Conservation (phyloP, 2,329 filamentous ascomycete genomes). For the Aschersonia sp. region DNA sequence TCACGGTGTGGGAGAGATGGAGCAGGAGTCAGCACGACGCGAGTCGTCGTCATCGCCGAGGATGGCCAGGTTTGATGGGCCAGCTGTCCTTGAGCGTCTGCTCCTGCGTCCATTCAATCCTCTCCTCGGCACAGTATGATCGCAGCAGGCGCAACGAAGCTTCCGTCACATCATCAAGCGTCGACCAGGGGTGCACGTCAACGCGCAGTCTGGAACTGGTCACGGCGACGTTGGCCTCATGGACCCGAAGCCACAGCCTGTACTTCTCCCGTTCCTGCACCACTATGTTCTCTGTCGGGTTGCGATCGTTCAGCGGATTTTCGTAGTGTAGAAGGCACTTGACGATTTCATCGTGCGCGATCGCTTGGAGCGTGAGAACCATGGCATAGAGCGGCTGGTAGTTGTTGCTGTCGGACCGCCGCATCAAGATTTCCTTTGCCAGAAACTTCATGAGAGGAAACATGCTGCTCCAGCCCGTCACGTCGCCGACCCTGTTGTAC, state of each 20-base stretch:
- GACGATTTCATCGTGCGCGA: conserved; percentile 30
- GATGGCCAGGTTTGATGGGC: conserved; percentile 4
- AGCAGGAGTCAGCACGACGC: no score
- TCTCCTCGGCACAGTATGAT: conserved; percentile 28
- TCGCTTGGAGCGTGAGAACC: conserved; percentile 26
- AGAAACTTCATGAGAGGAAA: conserved; percentile 28
- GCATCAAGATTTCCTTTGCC: conserved; percentile 19
- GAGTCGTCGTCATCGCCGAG: not conserved
- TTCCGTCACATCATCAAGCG: conserved; percentile 27
- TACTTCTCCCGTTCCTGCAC: conserved; percentile 12
- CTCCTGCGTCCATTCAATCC: conserved; percentile 29
- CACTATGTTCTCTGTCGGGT: conserved; percentile 9
- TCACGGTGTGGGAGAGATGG: no score
- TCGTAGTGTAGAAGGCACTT: conserved; percentile 17
- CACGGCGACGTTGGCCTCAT: conserved; percentile 17
- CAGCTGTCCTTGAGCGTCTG: conserved; percentile 13
- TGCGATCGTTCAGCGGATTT: conserved; percentile 1
- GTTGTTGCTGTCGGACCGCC: conserved; percentile 16
- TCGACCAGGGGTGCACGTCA: conserved; percentile 24
- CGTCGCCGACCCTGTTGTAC: conserved; percentile 27
- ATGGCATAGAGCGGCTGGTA: conserved; percentile 26
- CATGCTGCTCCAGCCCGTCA: conserved; percentile 26
- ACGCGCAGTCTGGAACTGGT: conserved; percentile 14
- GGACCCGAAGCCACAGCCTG: conserved; percentile 13
- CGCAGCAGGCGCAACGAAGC: conserved; percentile 24